phyloP scores from a whole-genome alignment of 2,329 filamentous ascomycete species.

The Penicillium frequentans region DNA sequence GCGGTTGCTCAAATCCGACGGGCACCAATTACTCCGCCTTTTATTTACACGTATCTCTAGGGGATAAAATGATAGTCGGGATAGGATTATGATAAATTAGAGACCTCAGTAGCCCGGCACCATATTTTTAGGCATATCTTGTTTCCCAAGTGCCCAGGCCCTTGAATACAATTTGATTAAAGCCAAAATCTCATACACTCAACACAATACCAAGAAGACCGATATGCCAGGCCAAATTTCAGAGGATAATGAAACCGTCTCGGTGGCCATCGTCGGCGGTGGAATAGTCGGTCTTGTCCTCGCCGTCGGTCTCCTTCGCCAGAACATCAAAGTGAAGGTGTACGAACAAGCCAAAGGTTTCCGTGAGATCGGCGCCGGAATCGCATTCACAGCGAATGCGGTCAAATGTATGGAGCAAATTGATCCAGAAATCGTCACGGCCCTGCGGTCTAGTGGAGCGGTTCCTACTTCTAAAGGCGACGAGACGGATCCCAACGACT shows the following conservation, averaged over 20 bases:
- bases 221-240: not conserved
- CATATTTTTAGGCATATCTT: not conserved
- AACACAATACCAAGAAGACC: not conserved
- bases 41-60: not conserved
- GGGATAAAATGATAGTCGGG: too few relatives aligned
- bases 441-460: not conserved
- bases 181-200: not conserved
- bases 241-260: not conserved
- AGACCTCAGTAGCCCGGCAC: too few relatives aligned
- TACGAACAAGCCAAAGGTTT: not conserved
- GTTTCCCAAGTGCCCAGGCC: not conserved
- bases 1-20: not conserved
- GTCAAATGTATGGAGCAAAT: not conserved
- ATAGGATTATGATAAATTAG: too few relatives aligned
- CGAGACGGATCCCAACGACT: not conserved
- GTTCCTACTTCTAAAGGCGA: not conserved
- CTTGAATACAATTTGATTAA: not conserved
- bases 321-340: slow-evolving; percentile 1
- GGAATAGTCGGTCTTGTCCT: slow-evolving; percentile 42
- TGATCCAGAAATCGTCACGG: not conserved
- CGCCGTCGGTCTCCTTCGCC: slow-evolving; percentile 37
- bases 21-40: not conserved
- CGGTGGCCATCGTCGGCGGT: slow-evolving; percentile 38
- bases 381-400: not conserved
- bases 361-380: not conserved